A percentile compares a stretch with the other conserved stretches of the same genome.
Conservation (phyloP, 139 green algal species). For the Chlorella ohadii region DNA sequence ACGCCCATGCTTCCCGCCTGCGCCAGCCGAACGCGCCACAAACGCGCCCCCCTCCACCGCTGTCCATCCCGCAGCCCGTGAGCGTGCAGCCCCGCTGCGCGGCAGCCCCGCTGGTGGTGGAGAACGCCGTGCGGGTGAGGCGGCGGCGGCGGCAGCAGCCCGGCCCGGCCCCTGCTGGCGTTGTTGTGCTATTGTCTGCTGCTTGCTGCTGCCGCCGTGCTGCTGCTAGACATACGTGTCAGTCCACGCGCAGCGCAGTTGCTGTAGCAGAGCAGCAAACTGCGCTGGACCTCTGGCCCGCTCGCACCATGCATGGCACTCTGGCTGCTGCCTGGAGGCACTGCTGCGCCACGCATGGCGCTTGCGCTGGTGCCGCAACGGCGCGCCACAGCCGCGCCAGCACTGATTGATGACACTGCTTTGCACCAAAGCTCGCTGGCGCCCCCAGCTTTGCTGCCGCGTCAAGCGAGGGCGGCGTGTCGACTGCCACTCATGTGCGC, state of each 20-base stretch:
- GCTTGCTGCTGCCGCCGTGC: not conserved
- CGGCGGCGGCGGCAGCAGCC: not conserved
- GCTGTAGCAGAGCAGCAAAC: too few species aligned
- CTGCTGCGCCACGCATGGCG: not conserved
- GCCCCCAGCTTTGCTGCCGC: too few species aligned
- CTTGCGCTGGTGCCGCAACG: not conserved
- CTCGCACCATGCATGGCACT: not conserved
- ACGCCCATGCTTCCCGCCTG: not conserved
- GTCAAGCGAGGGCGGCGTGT: too few species aligned
- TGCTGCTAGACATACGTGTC: too few species aligned
- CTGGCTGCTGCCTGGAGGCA: too few species aligned
- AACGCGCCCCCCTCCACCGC: not conserved
- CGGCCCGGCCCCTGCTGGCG: not conserved
- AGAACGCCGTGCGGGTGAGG: conserved; percentile 69
- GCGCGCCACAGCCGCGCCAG: too few species aligned
- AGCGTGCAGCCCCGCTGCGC: conserved; percentile 14
- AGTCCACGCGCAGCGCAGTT: too few species aligned
- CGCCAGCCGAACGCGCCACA: not conserved
- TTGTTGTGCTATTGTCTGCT: not conserved
- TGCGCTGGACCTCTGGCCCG: too few species aligned
- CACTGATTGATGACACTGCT: too few species aligned
- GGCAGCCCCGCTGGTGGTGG: conserved; percentile 57
- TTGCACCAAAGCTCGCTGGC: too few species aligned
- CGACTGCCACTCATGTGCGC: not conserved
- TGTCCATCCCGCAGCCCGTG: not conserved